phyloP scores from a whole-genome alignment of 2,329 filamentous ascomycete genomes.

The Aciculosporium take region DNA sequence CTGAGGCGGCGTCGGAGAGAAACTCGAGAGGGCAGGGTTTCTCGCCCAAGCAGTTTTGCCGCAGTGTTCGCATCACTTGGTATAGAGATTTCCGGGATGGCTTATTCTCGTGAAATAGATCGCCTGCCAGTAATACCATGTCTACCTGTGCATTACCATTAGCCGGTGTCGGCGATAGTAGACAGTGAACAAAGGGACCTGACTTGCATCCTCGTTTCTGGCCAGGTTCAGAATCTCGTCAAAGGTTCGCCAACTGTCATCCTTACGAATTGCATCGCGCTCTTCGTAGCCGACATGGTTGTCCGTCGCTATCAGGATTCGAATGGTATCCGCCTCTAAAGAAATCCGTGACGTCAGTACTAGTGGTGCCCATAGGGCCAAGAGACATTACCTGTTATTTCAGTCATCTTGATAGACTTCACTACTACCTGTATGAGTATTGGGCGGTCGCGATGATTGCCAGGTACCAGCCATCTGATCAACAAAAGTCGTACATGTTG shows the following conservation, averaged over 20 bases:
- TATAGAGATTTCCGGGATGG: conserved; percentile 92
- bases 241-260: conserved; percentile 94
- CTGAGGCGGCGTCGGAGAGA: conserved; percentile 80
- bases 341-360: not conserved
- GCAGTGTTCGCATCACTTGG: conserved; percentile 88
- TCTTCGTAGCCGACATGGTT: conserved; percentile 97
- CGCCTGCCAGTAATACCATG: conserved; percentile 89
- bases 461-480: not conserved
- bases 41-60: conserved; percentile 87
- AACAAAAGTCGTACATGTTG: no score
- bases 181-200: not conserved
- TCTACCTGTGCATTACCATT: conserved; percentile 44
- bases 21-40: conserved; percentile 94
- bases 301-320: conserved; percentile 85
- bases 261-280: conserved; percentile 81
- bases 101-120: conserved; percentile 97
- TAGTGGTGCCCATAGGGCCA: no score
- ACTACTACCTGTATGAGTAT: no score
- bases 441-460: not conserved
- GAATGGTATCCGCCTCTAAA: conserved; percentile 65
- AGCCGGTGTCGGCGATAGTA: not conserved
- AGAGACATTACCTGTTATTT: conserved; percentile 4
- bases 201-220: conserved; percentile 57
- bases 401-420: conserved; percentile 2
- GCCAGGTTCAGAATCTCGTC: conserved; percentile 89